Percentiles rank a stretch among this genome's conserved stretches.
These are phyloP conservation scores for Lachnellula willkommii DNA, from an alignment of 2,329 filamentous ascomycete genomes.

Conservation along the genomic window DNA sequence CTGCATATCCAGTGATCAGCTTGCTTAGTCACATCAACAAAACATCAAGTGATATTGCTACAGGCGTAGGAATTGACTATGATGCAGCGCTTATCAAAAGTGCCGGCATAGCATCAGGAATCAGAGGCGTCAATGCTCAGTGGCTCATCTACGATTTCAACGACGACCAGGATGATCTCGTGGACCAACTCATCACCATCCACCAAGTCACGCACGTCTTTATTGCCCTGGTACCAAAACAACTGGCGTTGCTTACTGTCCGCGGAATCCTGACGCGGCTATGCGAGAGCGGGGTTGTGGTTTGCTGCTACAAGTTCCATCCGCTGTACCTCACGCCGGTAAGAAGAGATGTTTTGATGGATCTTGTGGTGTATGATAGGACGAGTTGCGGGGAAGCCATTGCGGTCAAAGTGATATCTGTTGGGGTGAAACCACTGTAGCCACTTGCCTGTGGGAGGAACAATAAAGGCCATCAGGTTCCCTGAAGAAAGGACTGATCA, in stretches of 20 bases:
- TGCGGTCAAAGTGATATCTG: no score
- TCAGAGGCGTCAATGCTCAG: slow-evolving; percentile 1
- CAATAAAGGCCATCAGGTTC: no score
- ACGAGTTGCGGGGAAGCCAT: slow-evolving; percentile 1
- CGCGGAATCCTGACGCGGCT: slow-evolving; percentile 13
- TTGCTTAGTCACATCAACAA: slow-evolving; percentile 17
- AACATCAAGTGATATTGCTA: not conserved
- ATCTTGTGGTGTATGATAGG: slow-evolving; percentile 16
- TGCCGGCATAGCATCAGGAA: slow-evolving; percentile 11
- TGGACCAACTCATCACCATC: slow-evolving; percentile 8
- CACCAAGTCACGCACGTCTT: slow-evolving; percentile 21
- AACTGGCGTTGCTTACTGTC: slow-evolving; percentile 17
- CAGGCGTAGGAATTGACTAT: slow-evolving; percentile 22
- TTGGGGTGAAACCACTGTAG: no score
- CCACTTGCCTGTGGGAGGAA: no score
- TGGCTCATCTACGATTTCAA: slow-evolving; percentile 25
- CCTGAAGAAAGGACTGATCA: no score
- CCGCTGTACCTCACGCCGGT: slow-evolving; percentile 17
- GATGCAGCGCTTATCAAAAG: slow-evolving; percentile 17
- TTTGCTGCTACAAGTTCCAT: slow-evolving; percentile 21
- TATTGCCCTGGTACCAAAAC: slow-evolving; percentile 20
- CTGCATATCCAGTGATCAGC: slow-evolving; percentile 13
- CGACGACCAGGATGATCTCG: slow-evolving; percentile 18
- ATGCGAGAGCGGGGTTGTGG: slow-evolving; percentile 13
- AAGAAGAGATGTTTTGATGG: slow-evolving; percentile 16